Evolutionary conservation across 768 basidiomycete genomes (phyloP).

Genomic region (Hebeloma cylindrosporum): DNA sequence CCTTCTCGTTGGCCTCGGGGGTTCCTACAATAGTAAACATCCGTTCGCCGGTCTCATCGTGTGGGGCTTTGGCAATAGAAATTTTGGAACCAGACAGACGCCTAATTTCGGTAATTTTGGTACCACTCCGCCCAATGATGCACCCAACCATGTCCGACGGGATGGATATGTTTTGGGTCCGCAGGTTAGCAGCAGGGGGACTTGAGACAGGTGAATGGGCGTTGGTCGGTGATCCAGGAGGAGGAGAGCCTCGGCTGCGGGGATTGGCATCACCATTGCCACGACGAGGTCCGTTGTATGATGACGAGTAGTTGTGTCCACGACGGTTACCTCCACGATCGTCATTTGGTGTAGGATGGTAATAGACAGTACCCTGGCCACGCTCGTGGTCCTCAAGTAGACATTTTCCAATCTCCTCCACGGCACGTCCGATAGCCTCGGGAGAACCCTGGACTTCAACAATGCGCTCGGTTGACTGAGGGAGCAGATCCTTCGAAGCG

Average conservation of each 20-base stretch:
- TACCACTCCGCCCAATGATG: constrained; percentile 94
- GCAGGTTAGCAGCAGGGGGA: constrained; percentile 74
- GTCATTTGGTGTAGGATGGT: constrained; percentile 88
- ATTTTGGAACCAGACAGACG: constrained; percentile 97
- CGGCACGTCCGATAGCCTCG: constrained; percentile 89
- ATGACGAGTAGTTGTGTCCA: constrained; percentile 49
- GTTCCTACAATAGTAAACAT: constrained; percentile 99
- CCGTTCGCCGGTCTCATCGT: constrained; percentile 97
- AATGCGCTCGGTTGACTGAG: constrained; percentile 98
- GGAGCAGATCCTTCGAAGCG: constrained; percentile 98
- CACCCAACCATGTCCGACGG: constrained; percentile 99
- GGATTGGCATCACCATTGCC: constrained; percentile 57
- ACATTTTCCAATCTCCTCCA: constrained; percentile 95
- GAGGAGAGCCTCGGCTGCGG: constrained; percentile 49
- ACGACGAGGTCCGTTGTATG: constrained; percentile 55
- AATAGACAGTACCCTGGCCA: constrained; percentile 89
- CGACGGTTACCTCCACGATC: constrained; percentile 59
- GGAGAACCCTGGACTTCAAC: constrained; percentile 96
- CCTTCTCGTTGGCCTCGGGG: constrained; percentile 96
- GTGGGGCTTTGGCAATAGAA: constrained; percentile 98
- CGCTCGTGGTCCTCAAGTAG: constrained; percentile 97
- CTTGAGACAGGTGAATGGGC: constrained; percentile 50
- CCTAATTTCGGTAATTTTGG: constrained; percentile 99
- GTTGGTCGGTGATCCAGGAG: constrained; percentile 45
- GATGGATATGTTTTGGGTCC: constrained; percentile 99